These are phyloP conservation scores for Typha latifolia DNA, from an alignment of 176 grass and related monocot genomes.

Conservation along the genomic window DNA sequence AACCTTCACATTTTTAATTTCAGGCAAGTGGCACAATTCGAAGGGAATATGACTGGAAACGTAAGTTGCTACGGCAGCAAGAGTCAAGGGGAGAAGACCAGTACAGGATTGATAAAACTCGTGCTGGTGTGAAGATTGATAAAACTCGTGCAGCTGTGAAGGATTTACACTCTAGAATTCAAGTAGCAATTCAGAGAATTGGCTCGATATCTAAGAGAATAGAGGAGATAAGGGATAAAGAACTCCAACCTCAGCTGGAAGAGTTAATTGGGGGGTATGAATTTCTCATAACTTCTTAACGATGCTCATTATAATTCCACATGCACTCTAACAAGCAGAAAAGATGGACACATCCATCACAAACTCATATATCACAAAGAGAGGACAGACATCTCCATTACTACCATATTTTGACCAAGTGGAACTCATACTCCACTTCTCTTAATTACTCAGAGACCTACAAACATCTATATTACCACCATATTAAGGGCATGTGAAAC, in stretches of 20 bases:
- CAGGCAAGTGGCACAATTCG: constrained; percentile 77
- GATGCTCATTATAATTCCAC: background rate
- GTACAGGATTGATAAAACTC: constrained; percentile 74
- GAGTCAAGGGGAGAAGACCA: constrained; percentile 71
- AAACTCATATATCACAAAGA: too few relatives aligned
- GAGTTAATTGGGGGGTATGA: constrained; percentile 95
- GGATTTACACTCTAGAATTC: constrained; percentile 89
- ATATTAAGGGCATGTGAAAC: too few relatives aligned
- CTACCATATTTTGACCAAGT: too few relatives aligned
- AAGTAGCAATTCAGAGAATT: constrained; percentile 88
- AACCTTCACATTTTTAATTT: background rate
- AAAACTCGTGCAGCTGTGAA: constrained; percentile 83
- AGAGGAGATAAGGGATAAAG: constrained; percentile 94
- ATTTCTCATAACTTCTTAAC: constrained; percentile 5
- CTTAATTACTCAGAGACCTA: too few relatives aligned
- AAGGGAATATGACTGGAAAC: constrained; percentile 75
- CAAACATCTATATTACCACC: too few relatives aligned
- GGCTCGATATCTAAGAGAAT: constrained; percentile 88
- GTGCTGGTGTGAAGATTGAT: constrained; percentile 82
- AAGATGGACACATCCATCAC: too few relatives aligned
- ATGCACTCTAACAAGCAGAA: background rate
- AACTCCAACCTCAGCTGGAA: constrained; percentile 95
- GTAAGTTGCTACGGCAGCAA: constrained; percentile 62
- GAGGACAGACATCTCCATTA: too few relatives aligned
- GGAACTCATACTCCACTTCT: too few relatives aligned